These are phyloP conservation scores for Nissolia schottii DNA, from an alignment of 306 rosid species.

Conservation along the genomic window DNA sequence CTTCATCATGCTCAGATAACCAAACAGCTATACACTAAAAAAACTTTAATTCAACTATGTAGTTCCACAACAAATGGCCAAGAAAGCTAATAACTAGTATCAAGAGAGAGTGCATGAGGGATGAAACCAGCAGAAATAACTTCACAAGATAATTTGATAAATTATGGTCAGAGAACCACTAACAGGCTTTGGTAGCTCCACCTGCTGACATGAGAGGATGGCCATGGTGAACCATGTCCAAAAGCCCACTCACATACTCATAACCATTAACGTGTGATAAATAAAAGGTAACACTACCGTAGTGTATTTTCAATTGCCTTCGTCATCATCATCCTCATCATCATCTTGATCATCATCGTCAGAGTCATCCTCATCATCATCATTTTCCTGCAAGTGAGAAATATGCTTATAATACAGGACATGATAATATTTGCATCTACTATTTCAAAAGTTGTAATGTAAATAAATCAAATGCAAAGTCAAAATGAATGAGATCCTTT, in stretches of 20 bases:
- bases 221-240: conserved; percentile 32
- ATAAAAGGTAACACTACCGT: conserved; percentile 9
- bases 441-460: not conserved
- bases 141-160: conserved; percentile 3
- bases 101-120: conserved; percentile 13
- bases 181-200: conserved; percentile 24
- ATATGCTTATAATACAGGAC: not conserved
- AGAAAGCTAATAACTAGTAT: conserved; percentile 12
- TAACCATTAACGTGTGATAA: conserved; percentile 27
- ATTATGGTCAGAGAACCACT: conserved; percentile 24
- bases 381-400: conserved; percentile 51
- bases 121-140: conserved; percentile 36
- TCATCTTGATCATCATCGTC: conserved; percentile 73
- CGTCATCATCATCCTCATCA: conserved; percentile 44
- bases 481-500: not conserved
- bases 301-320: conserved; percentile 42
- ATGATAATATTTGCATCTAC: not conserved
- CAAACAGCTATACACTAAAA: conserved; percentile 26
- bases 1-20: conserved; percentile 8
- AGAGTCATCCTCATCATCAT: conserved; percentile 56
- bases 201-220: conserved; percentile 21
- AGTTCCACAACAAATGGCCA: not conserved
- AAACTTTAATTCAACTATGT: not conserved
- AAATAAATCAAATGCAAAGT: not conserved
- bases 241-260: conserved; percentile 44